Percentiles rank a stretch among this genome's conserved stretches.
These are phyloP conservation scores for Cryomyces antarcticus DNA, from an alignment of 495 filamentous ascomycete species.

Conservation along the genomic window DNA sequence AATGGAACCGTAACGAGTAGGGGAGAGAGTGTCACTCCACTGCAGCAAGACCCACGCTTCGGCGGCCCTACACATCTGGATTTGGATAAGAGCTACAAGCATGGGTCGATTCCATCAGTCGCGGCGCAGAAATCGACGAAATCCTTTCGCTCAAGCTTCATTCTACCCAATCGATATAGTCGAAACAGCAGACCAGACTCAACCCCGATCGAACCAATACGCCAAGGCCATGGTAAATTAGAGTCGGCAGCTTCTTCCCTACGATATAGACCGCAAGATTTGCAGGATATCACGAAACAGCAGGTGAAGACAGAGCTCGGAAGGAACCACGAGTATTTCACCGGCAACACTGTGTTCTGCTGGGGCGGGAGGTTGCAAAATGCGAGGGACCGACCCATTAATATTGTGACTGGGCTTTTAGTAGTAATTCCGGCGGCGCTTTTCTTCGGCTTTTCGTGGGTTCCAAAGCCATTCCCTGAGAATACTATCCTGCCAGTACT, in stretches of 20 bases:
- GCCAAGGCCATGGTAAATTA: constrained; percentile 49
- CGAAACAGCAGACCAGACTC: constrained; percentile 2
- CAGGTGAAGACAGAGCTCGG: constrained; percentile 28
- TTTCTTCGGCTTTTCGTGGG: constrained; percentile 69
- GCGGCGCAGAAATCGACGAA: constrained; percentile 42
- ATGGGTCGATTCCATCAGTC: not conserved
- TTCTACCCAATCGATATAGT: constrained; percentile 29
- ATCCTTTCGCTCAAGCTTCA: constrained; percentile 52
- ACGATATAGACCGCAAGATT: constrained; percentile 19
- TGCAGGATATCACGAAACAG: constrained; percentile 14
- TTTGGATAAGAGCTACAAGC: constrained; percentile 26
- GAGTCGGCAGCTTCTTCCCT: constrained; percentile 60
- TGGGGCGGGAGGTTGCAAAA: constrained; percentile 73
- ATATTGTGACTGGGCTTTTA: constrained; percentile 65
- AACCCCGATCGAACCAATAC: constrained; percentile 22
- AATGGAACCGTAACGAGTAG: constrained; percentile 44
- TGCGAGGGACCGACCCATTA: constrained; percentile 73
- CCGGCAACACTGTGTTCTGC: constrained; percentile 80
- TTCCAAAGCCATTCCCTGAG: constrained; percentile 3
- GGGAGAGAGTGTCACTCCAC: constrained; percentile 51
- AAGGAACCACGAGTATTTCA: constrained; percentile 76
- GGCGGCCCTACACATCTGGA: constrained; percentile 35
- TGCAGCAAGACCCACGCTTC: constrained; percentile 32
- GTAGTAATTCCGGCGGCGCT: constrained; percentile 56
- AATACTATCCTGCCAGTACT: not conserved